Evolutionary conservation across 495 filamentous ascomycete genomes (phyloP), one percentile per base, ranked within the genome.

Genomic region (Xeromyces bisporus): DNA sequence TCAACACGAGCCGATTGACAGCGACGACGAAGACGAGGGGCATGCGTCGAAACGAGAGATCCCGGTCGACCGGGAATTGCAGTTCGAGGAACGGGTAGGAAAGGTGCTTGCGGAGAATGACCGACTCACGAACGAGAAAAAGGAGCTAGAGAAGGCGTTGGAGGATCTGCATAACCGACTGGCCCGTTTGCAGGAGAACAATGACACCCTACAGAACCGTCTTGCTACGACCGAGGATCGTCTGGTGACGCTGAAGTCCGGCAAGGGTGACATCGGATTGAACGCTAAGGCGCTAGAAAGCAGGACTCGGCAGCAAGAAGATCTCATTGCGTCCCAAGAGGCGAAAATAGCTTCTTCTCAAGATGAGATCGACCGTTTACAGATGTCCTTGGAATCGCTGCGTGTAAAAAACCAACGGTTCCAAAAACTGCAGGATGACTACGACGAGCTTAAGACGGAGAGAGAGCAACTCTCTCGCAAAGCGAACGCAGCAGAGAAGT

Each of bases 391-490:
- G 15, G 57, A 61, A 29, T 53, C 53, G 15, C 37, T 61, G 31
- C 51, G 50, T 15, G 47, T 54, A 33, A 59, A 63, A 37, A 58
- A 56, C 9, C 53, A 60, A 31, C 58, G 59, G 2, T 51, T 69
- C 18, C 67, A 73, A 30, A 67, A 66, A 31, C 55, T 77, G 10
- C 65, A 73, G 24, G 69, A 73, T 42, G 70, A 82, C 41, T 66
- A 81, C 24, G 70, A 76, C 35, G 69, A 80, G 35, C 64, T 87
- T 23, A 76, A 74, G 35, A 71, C 68, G 11, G 75, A 84, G 30
- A 71, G 75, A 23, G 75, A 77, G 33, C 71, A 83, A 36, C 66
- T 87, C 6, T 60, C 67, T n/a, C 77, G 79, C 50, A 82, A 81
- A 46, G 77, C 81, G 15, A 91, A 83, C 41, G 71, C 68, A 10